Conservation (phyloP, 805 yeast genomes). For the Cyberlindnera mycetangii region DNA sequence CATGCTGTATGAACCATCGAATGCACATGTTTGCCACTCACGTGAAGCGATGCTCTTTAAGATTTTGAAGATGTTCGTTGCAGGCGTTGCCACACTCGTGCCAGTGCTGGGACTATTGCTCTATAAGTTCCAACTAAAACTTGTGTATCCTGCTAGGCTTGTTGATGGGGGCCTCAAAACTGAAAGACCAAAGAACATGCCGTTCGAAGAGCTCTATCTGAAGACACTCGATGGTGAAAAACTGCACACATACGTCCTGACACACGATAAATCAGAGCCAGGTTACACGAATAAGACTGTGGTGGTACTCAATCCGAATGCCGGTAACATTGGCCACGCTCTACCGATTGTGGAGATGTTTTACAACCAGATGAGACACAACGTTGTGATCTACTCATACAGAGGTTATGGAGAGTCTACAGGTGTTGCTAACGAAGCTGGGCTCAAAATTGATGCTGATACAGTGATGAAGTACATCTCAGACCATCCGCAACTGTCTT, state of each 20-base stretch:
- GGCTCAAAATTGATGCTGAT: slow-evolving; percentile 80
- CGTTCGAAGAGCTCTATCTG: slow-evolving; percentile 58
- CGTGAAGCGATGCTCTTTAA: background rate
- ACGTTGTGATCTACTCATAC: slow-evolving; percentile 83
- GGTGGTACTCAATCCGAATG: slow-evolving; percentile 82
- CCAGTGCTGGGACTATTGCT: slow-evolving; percentile 47
- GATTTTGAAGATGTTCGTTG: slow-evolving; percentile 35
- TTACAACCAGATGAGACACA: slow-evolving; percentile 58
- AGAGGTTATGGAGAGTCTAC: slow-evolving; percentile 86
- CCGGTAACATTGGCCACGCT: slow-evolving; percentile 93
- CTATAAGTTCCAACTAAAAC: slow-evolving; percentile 56
- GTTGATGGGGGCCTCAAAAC: slow-evolving; percentile 71
- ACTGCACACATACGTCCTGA: slow-evolving; percentile 61
- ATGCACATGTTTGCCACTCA: too few relatives aligned
- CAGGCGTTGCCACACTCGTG: slow-evolving; percentile 43
- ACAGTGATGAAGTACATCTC: slow-evolving; percentile 59
- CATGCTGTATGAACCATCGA: too few relatives aligned
- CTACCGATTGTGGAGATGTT: slow-evolving; percentile 76
- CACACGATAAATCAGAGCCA: slow-evolving; percentile 41
- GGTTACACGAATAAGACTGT: slow-evolving; percentile 61
- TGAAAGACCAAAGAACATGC: slow-evolving; percentile 73
- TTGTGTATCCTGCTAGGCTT: slow-evolving; percentile 82
- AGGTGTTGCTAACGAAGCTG: slow-evolving; percentile 73
- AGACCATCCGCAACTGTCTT: slow-evolving; percentile 48
- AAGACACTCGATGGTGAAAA: slow-evolving; percentile 68